Evolutionary conservation across 208 protist species (phyloP).

Genomic region (Trypanosoma theileri): DNA sequence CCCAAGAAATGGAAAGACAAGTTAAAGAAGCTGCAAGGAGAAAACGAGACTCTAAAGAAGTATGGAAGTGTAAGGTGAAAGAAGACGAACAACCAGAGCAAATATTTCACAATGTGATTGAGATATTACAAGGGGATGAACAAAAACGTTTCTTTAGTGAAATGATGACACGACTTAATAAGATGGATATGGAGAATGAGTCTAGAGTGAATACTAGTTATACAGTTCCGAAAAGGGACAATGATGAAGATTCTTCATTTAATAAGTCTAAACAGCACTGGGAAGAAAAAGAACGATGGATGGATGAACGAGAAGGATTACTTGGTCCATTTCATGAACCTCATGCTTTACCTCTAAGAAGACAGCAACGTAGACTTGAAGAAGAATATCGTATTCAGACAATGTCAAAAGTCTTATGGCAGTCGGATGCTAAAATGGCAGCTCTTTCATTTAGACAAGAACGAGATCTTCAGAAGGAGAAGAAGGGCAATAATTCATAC

Average conservation of each 20-base stretch:
- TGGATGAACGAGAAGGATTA: slow-evolving; percentile 18
- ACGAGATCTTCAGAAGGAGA: background rate
- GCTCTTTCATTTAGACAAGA: slow-evolving; percentile 12
- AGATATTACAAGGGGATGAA: background rate
- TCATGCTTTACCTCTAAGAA: slow-evolving; percentile 1
- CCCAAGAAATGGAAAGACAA: background rate
- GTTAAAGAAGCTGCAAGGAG: background rate
- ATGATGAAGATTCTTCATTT: slow-evolving; percentile 15
- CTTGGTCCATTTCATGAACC: background rate
- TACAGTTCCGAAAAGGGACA: no score
- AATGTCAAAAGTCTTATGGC: slow-evolving; percentile 11
- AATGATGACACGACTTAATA: background rate
- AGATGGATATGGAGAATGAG: background rate
- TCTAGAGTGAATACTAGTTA: background rate
- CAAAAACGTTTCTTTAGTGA: slow-evolving; percentile 10
- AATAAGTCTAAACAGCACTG: background rate
- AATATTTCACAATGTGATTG: background rate
- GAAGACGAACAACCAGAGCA: background rate
- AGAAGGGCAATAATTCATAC: background rate
- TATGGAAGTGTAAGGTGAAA: background rate
- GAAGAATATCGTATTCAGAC: slow-evolving; percentile 11
- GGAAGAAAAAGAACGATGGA: slow-evolving; percentile 21
- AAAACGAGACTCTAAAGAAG: background rate
- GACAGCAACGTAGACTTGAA: slow-evolving; percentile 13
- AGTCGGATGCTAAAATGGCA: slow-evolving; percentile 3